Conservation (phyloP, 1,139 yeast genomes). For the Lodderomyces orthopsilosis region DNA sequence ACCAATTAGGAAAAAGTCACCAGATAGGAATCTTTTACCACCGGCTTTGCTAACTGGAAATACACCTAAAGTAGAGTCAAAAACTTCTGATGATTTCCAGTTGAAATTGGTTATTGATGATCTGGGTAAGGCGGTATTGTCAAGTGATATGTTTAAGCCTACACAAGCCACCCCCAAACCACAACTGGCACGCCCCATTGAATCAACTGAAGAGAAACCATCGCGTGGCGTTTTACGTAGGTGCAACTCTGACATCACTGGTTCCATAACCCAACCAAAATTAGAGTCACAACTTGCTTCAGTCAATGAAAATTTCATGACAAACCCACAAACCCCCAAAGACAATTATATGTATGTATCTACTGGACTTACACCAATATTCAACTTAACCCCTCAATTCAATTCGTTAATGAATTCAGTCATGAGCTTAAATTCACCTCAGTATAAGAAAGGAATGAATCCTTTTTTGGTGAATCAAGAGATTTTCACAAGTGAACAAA, state of each 20-base stretch:
- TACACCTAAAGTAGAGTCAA: not conserved
- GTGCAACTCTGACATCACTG: conserved; percentile 31
- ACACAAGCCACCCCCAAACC: not conserved
- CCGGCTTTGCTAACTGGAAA: conserved; percentile 23
- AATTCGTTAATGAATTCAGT: conserved; percentile 43
- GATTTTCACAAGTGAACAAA: conserved; percentile 19
- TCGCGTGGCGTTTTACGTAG: conserved; percentile 24
- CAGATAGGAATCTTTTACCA: conserved; percentile 26
- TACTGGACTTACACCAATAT: conserved; percentile 38
- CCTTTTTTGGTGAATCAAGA: conserved; percentile 34
- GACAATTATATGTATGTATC: conserved; percentile 28
- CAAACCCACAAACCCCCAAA: conserved; percentile 38
- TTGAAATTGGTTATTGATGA: conserved; percentile 41
- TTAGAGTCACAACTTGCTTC: conserved; percentile 11
- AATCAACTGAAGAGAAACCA: conserved; percentile 7
- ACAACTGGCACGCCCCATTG: not conserved
- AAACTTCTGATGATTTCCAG: conserved; percentile 25
- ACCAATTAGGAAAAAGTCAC: conserved; percentile 2
- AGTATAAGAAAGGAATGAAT: conserved; percentile 20
- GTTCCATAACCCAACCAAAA: conserved; percentile 15
- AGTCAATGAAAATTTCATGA: conserved; percentile 17
- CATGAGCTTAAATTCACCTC: conserved; percentile 37
- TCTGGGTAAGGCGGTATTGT: conserved; percentile 46
- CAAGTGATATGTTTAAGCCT: conserved; percentile 18
- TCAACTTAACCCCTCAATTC: conserved; percentile 45